Percentiles rank a stretch among this genome's conserved stretches.
Evolutionary conservation across 2,329 filamentous ascomycete species (phyloP).

Genomic region (Neofusicoccum sp.): DNA sequence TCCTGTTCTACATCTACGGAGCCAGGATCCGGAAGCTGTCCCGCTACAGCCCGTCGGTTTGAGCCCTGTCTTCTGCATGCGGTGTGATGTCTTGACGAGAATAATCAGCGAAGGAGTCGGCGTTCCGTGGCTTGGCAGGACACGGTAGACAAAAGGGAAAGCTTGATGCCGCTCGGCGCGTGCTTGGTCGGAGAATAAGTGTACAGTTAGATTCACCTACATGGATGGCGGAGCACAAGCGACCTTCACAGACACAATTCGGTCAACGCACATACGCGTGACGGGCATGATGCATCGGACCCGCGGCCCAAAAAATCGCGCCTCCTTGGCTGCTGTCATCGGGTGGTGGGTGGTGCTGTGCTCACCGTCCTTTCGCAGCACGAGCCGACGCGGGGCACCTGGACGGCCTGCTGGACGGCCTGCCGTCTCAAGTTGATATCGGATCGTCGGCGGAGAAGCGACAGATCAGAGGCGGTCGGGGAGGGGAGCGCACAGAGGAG

Average conservation of each 20-base stretch:
- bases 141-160: neutral
- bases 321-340: too few species aligned
- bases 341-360: too few species aligned
- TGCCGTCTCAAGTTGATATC: conserved; percentile 3
- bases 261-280: too few species aligned
- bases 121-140: neutral
- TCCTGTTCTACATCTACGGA: conserved; percentile 40
- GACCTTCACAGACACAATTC: too few species aligned
- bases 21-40: conserved; percentile 31
- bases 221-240: too few species aligned
- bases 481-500: neutral
- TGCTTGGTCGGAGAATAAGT: too few species aligned
- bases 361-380: conserved; percentile 3
- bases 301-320: too few species aligned
- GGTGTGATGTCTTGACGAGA: neutral
- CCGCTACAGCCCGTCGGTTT: conserved; percentile 13
- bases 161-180: too few species aligned
- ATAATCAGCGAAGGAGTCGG: neutral
- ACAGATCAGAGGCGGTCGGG: neutral
- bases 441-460: neutral
- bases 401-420: neutral
- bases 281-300: too few species aligned
- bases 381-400: neutral
- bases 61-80: neutral
- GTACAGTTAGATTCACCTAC: too few species aligned